Conservation (phyloP, 345 rosid species). For the Hibiscus syriacus region DNA sequence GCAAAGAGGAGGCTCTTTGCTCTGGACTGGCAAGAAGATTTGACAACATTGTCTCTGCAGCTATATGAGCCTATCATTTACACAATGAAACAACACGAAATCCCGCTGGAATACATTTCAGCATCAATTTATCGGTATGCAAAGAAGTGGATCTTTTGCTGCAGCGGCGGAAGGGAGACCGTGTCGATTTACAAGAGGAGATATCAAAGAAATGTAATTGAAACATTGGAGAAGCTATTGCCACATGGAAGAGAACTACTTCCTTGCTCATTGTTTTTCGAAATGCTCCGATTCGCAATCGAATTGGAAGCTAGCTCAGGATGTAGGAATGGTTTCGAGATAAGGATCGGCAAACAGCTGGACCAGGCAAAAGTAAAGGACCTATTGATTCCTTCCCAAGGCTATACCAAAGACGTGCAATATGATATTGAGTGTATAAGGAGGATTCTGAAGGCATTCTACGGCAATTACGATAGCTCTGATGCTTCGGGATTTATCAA, state of each 20-base stretch:
- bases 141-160: constrained; percentile 37
- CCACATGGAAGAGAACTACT: constrained; percentile 45
- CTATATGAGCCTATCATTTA: constrained; percentile 41
- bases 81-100: constrained; percentile 29
- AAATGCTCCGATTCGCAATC: constrained; percentile 47
- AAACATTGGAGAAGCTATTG: constrained; percentile 59
- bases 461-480: constrained; percentile 22
- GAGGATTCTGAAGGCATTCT: constrained; percentile 54
- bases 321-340: constrained; percentile 63
- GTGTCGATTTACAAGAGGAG: constrained; percentile 33
- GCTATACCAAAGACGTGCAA: constrained; percentile 39
- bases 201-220: constrained; percentile 38
- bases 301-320: constrained; percentile 38
- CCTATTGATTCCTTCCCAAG: constrained; percentile 42
- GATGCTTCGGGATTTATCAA: constrained; percentile 23
- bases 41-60: constrained; percentile 44
- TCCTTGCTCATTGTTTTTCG: constrained; percentile 45
- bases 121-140: constrained; percentile 53
- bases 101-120: constrained; percentile 34
- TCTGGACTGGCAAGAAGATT: constrained; percentile 54
- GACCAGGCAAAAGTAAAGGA: constrained; percentile 54
- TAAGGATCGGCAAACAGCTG: constrained; percentile 66
- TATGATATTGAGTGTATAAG: constrained; percentile 55
- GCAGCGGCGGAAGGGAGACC: constrained; percentile 12
- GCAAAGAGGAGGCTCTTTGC: constrained; percentile 59